phyloP scores from a whole-genome alignment of 1,139 yeast species.

The Starmera stellimalicola region DNA sequence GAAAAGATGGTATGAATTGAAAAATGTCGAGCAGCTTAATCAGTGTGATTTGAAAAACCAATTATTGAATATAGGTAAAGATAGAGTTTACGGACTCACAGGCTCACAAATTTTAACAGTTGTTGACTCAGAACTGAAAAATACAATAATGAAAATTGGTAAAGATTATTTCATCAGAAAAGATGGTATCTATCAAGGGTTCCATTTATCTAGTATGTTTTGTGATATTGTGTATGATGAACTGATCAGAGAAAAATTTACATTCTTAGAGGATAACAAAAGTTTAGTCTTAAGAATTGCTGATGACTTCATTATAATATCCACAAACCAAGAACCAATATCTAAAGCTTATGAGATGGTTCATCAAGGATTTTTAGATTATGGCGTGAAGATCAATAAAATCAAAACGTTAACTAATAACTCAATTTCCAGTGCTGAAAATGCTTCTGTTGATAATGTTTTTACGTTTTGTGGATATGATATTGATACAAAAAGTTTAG shows the following conservation, averaged over 20 bases:
- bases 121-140: conserved; percentile 30
- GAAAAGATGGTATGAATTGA: conserved; percentile 2
- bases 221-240: conserved; percentile 70
- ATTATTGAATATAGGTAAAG: conserved; percentile 3
- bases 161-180: conserved; percentile 34
- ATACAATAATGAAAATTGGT: conserved; percentile 29
- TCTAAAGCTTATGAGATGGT: conserved; percentile 22
- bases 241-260: conserved; percentile 39
- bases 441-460: not conserved
- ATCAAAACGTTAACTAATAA: conserved; percentile 39
- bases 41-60: not conserved
- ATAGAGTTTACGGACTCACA: conserved; percentile 15
- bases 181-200: conserved; percentile 82
- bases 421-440: not conserved
- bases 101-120: conserved; percentile 24
- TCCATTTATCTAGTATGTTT: conserved; percentile 63
- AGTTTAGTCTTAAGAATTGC: conserved; percentile 55
- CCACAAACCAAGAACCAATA: conserved; percentile 27
- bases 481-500: conserved; percentile 19
- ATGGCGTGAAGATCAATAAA: conserved; percentile 52
- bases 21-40: conserved; percentile 10
- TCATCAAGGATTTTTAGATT: conserved; percentile 33
- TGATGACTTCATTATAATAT: conserved; percentile 74
- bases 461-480: conserved; percentile 19
- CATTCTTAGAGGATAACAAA: conserved; percentile 17